Evolutionary conservation across 23 red algal species (phyloP), one percentile per base, ranked within the genome.

Genomic region (Chondrus crispus): DNA sequence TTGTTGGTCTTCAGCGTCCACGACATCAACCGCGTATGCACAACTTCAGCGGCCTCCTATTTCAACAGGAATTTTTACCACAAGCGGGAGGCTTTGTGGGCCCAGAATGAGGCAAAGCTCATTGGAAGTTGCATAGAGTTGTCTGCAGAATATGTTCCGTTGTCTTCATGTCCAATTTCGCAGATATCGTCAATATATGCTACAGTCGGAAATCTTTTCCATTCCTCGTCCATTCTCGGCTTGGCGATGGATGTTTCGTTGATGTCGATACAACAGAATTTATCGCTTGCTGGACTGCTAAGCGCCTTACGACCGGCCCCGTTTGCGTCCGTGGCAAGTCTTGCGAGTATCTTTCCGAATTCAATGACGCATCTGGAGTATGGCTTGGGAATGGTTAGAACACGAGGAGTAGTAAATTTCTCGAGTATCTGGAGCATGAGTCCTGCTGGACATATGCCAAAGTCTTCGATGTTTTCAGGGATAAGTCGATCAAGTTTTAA

Each of bases 41-140:
- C 77, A 2, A 82, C 44, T 20, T 54, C 46, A 1, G n/a, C 24
- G 40, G 79, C 72, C 4, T 46, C 53, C 10, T 19, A 62, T 35
- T 57, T 89, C 30, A 18, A 30, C 11, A 38, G 28, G 5, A 26
- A 46, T 6, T 74, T 64, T 38, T 33, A 45, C 40, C 29, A 33
- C 8, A 16, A 43, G 37, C 46, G 8, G 36, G 77, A 92, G 32
- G 9, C 43, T 9, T 28, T 82, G 28, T 82, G 49, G 54, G 49
- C 73, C 33, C 87, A 84, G 28, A 92, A 92, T 33, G 89, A 92
- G 38, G 89, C 89, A 10, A 82, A 50, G 35, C 89, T 92, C 19
- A 63, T 82, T 18, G 66, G 44, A 3, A 37, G 18, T 16, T 84
- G 76, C 44, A 32, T 47, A 52, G 89, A 92, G 22, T 66, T 50